Percentiles rank a stretch among this genome's conserved stretches.
These are phyloP conservation scores for Capsicum rhomboideum DNA, from an alignment of 257 asterid species.

Conservation along the genomic window DNA sequence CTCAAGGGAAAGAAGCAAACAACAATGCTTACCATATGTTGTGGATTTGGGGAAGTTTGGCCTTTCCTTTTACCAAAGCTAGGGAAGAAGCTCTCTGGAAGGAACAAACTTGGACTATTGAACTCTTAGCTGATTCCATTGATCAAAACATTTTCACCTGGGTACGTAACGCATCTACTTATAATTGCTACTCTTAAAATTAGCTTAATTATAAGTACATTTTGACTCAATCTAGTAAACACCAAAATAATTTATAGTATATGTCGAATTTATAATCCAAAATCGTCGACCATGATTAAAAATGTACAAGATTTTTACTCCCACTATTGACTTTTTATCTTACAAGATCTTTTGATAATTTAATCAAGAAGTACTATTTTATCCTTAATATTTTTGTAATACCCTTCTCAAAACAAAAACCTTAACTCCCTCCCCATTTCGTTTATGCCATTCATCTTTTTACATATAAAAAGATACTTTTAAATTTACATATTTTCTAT, in stretches of 20 bases:
- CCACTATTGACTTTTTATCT: too few relatives aligned
- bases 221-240: not conserved
- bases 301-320: not conserved
- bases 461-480: not conserved
- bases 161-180: conserved; percentile 28
- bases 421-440: not conserved
- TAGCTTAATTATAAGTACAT: not conserved
- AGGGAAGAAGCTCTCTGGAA: conserved; percentile 67
- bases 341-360: too few relatives aligned
- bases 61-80: conserved; percentile 65
- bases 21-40: conserved; percentile 76
- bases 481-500: too few relatives aligned
- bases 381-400: not conserved
- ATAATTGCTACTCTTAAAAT: not conserved
- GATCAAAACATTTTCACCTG: conserved; percentile 51
- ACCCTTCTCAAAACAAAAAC: not conserved
- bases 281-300: not conserved
- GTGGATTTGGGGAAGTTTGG: conserved; percentile 88
- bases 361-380: too few relatives aligned
- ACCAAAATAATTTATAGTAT: not conserved
- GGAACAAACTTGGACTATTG: conserved; percentile 56
- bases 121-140: conserved; percentile 51
- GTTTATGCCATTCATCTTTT: not conserved
- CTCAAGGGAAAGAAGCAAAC: conserved; percentile 64
- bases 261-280: not conserved